These are phyloP conservation scores for Exophiala xenobiotica DNA, from an alignment of 2,329 filamentous ascomycete species.

Conservation along the genomic window DNA sequence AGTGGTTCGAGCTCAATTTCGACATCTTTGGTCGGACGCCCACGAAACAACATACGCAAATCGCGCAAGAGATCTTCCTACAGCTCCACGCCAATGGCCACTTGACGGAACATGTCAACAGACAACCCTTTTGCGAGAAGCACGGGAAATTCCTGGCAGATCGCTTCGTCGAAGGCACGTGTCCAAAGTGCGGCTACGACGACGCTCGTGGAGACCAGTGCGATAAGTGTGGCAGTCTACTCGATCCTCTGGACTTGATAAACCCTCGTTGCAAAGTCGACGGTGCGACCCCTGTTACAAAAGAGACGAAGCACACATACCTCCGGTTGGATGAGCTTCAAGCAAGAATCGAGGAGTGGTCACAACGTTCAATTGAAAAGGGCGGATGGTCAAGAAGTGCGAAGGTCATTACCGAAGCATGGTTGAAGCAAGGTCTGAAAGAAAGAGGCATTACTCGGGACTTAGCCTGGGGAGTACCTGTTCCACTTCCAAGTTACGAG, in stretches of 20 bases:
- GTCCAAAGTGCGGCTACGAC: constrained; percentile 56
- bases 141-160: constrained; percentile 72
- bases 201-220: constrained; percentile 74
- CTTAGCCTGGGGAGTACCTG: constrained; percentile 79
- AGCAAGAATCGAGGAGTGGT: constrained; percentile 74
- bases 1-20: constrained; percentile 94
- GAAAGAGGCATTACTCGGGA: constrained; percentile 88
- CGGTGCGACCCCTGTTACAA: constrained; percentile 72
- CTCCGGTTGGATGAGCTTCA: constrained; percentile 83
- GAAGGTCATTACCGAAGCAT: constrained; percentile 46
- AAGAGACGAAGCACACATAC: constrained; percentile 87
- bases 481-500: constrained; percentile 61
- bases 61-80: constrained; percentile 86
- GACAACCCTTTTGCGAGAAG: constrained; percentile 84
- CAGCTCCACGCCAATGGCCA: constrained; percentile 87
- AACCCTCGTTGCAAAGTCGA: constrained; percentile 92
- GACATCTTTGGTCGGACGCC: constrained; percentile 94
- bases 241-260: constrained; percentile 72
- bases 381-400: constrained; percentile 55
- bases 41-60: constrained; percentile 83
- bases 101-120: constrained; percentile 80
- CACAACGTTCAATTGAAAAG: constrained; percentile 68
- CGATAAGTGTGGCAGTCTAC: constrained; percentile 69
- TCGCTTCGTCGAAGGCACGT: constrained; percentile 59
- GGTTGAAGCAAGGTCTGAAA: constrained; percentile 72